phyloP scores from a whole-genome alignment of 345 rosid genomes.

The Conringia planisiliqua region DNA sequence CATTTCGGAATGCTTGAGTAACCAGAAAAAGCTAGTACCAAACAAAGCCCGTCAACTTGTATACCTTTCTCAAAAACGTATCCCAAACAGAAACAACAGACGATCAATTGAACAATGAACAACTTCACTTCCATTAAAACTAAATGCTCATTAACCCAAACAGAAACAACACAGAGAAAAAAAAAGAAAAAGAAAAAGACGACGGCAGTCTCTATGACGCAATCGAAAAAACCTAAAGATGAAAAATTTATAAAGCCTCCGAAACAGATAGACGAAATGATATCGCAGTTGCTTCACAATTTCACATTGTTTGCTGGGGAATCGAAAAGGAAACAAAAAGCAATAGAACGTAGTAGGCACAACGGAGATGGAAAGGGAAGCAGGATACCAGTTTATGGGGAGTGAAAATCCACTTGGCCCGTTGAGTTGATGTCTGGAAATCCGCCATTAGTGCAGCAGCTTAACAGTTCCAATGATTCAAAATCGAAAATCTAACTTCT shows the following conservation, averaged over 20 bases:
- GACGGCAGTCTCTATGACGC: background rate
- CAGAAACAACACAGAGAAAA: too few species aligned
- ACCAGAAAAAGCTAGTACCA: too few species aligned
- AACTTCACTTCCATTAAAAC: background rate
- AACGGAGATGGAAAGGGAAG: background rate
- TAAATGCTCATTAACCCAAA: background rate
- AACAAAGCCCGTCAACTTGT: background rate
- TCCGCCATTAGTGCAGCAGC: slow-evolving; percentile 58
- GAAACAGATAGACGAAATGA: background rate
- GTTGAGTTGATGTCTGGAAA: slow-evolving; percentile 87
- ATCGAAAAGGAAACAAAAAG: background rate
- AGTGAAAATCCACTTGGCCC: slow-evolving; percentile 86
- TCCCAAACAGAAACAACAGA: background rate
- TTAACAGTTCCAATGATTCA: background rate
- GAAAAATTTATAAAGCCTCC: background rate
- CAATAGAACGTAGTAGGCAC: background rate
- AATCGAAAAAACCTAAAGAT: background rate
- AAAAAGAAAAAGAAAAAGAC: background rate
- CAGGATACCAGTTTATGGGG: slow-evolving; percentile 60
- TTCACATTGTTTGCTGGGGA: background rate
- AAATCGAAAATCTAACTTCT: background rate
- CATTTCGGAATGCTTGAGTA: too few species aligned
- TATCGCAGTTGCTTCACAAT: background rate
- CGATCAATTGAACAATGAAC: background rate
- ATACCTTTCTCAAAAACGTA: background rate